Conservation (phyloP, 2,329 filamentous ascomycete genomes). For the Metarhizium humberi region DNA sequence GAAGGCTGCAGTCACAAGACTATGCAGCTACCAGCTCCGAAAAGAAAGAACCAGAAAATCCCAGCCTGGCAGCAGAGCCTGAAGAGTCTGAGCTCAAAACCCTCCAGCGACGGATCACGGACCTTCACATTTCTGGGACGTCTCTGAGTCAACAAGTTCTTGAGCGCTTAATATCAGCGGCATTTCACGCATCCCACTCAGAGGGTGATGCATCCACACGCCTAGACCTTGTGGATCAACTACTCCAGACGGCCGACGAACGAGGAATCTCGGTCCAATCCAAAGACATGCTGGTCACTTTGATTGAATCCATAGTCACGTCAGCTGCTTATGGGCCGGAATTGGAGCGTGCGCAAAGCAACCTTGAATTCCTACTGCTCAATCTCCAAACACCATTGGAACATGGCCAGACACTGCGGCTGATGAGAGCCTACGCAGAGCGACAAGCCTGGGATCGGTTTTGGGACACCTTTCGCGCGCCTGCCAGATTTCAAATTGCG, state of each 20-base stretch:
- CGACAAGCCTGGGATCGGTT: slow-evolving; percentile 45
- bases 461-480: slow-evolving; percentile 51
- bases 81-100: slow-evolving; percentile 9
- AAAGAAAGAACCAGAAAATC: neutral
- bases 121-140: slow-evolving; percentile 29
- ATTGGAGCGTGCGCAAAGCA: slow-evolving; percentile 30
- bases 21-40: neutral
- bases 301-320: slow-evolving; percentile 31
- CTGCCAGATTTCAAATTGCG: slow-evolving; percentile 36
- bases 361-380: slow-evolving; percentile 35
- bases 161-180: slow-evolving; percentile 26
- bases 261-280: slow-evolving; percentile 33
- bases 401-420: slow-evolving; percentile 26
- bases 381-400: slow-evolving; percentile 29
- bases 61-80: neutral
- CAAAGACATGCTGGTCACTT: slow-evolving; percentile 37
- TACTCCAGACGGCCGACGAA: slow-evolving; percentile 35
- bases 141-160: slow-evolving; percentile 25
- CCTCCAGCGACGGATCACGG: slow-evolving; percentile 21
- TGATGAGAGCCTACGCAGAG: slow-evolving; percentile 37
- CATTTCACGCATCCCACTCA: slow-evolving; percentile 21
- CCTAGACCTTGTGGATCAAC: slow-evolving; percentile 29
- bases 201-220: slow-evolving; percentile 17
- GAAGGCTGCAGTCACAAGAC: slow-evolving; percentile 11
- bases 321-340: slow-evolving; percentile 20